Evolutionary conservation across 2,329 filamentous ascomycete genomes (phyloP), one percentile per base, ranked within the genome.

Genomic region (Zelopaecilomyces penicillatus): DNA sequence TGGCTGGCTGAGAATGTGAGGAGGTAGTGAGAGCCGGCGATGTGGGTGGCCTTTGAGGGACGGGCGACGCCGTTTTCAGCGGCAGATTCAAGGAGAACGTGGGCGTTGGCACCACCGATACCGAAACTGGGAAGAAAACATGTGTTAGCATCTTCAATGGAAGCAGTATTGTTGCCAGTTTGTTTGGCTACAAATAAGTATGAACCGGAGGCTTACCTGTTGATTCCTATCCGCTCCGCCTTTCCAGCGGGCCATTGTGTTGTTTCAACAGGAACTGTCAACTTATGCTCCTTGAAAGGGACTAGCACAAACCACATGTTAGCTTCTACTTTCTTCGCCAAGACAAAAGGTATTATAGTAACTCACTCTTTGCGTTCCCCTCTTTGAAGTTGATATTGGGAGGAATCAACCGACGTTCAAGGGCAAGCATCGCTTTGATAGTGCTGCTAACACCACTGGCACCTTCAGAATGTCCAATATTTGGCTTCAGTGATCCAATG

Each of bases 31-130:
- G 12, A 30, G 6, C 27, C 30, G 39, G 10, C 34, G 39, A 41
- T 33, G 30, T 10, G 30, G 7, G 30, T 33, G 28, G 31, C 30
- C 31, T 28, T 31, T 10, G 30, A 41, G n/a, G 39, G 4, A 46
- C 47, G 6, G 58, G 42, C 29, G 4, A 12, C 8, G n/a, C 30
- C 31, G 2, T 1, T 43, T 12, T 46, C 27, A 33, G 28, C 38
- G 37, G 27, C 37, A 12, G 36, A 37, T 19, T 45, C 39, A 4
- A 41, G 34, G 3, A 41, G 27, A 11, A 60, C 58, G 40, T 69
- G 66, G 0, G 56, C 65, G 41, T 69, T 69, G 2, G 61, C 49
- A 0, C 67, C 66, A 0, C 67, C 67, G 31, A 62, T 64, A 3
- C 67, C 66, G 45, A 67, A 70, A 26, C 35, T 37, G 19, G 19